These are phyloP conservation scores for Stephania yunnanensis DNA, from an alignment of 164 flowering plant species.

Conservation along the genomic window DNA sequence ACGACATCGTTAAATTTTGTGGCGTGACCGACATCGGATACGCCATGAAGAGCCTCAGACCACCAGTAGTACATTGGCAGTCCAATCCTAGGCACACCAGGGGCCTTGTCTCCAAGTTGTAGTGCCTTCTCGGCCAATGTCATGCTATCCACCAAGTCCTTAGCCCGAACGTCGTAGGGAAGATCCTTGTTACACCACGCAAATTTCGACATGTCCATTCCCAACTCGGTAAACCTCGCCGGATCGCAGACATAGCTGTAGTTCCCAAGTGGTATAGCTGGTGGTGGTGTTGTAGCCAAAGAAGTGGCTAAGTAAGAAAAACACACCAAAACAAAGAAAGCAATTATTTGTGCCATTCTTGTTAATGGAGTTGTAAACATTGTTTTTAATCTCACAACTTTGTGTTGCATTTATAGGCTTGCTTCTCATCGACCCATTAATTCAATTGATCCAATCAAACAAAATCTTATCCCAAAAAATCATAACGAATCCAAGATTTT, in stretches of 20 bases:
- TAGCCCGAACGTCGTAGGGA: neutral
- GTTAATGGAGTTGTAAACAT: too few species aligned
- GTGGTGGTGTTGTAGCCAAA: neutral
- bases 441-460: too few species aligned
- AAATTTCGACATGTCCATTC: neutral
- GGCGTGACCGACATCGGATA: constrained; percentile 21
- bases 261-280: neutral
- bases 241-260: neutral
- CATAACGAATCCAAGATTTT: too few species aligned
- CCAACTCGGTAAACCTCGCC: neutral
- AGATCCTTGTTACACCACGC: neutral
- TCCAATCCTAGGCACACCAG: neutral
- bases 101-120: neutral
- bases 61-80: constrained; percentile 2
- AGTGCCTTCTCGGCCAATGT: neutral
- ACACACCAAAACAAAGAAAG: neutral
- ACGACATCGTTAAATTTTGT: constrained; percentile 9
- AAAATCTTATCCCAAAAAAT: too few species aligned
- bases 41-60: constrained; percentile 34
- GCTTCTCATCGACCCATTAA: too few species aligned
- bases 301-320: neutral
- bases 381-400: too few species aligned
- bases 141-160: constrained; percentile 3
- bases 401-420: too few species aligned
- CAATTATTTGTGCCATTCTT: too few species aligned